phyloP scores from a whole-genome alignment of 257 asterid species.

The Gentiana macrophylla region DNA sequence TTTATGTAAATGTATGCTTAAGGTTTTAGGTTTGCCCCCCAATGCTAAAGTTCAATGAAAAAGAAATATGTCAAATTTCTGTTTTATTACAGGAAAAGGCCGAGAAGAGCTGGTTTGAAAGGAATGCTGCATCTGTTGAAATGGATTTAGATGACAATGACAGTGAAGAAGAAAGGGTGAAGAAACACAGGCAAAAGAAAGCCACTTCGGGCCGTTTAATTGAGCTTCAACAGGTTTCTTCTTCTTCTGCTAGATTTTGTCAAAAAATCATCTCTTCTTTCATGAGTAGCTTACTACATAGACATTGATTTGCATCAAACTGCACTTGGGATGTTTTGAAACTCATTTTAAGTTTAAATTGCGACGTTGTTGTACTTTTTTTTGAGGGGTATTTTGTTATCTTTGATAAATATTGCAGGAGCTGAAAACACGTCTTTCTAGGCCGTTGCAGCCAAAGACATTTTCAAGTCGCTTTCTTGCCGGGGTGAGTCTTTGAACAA shows the following conservation, averaged over 20 bases:
- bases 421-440: constrained; percentile 52
- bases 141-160: constrained; percentile 67
- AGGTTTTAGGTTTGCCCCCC: too few species aligned
- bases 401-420: constrained; percentile 52
- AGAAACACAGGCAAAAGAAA: constrained; percentile 51
- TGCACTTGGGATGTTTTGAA: too few species aligned
- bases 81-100: constrained; percentile 58
- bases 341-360: background rate
- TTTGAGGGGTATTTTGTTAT: constrained; percentile 1
- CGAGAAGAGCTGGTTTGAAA: constrained; percentile 69
- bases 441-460: constrained; percentile 76
- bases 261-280: background rate
- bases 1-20: too few species aligned
- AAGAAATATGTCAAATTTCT: too few species aligned
- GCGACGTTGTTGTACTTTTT: too few species aligned
- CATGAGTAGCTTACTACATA: background rate
- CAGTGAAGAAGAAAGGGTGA: constrained; percentile 85
- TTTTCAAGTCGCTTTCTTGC: constrained; percentile 79
- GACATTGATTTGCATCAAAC: background rate
- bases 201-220: constrained; percentile 52
- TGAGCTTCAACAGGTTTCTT: constrained; percentile 66
- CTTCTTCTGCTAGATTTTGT: background rate
- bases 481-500: constrained; percentile 49
- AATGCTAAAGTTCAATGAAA: too few species aligned
- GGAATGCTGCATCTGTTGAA: constrained; percentile 74